phyloP scores from a whole-genome alignment of 2,329 filamentous ascomycete genomes.

The Hymenoscyphus fraxineus region DNA sequence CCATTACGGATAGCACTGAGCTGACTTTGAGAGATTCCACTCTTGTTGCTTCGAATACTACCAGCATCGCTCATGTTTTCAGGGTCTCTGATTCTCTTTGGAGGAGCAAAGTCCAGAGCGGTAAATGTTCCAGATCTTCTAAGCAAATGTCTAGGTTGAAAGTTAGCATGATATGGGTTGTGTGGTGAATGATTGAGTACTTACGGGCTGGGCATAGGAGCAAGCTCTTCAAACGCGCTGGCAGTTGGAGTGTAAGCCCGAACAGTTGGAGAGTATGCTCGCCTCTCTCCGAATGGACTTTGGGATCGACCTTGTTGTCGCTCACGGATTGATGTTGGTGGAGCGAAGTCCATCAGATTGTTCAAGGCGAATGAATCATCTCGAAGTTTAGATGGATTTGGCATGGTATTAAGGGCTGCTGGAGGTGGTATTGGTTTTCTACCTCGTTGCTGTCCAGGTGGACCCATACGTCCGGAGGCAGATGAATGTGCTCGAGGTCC shows the following conservation, averaged over 20 bases:
- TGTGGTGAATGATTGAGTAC: constrained; percentile 38
- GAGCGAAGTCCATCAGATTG: constrained; percentile 80
- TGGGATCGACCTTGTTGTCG: constrained; percentile 65
- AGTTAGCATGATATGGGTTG: constrained; percentile 29
- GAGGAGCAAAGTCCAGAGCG: constrained; percentile 74
- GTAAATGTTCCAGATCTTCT: constrained; percentile 78
- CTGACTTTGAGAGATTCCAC: constrained; percentile 57
- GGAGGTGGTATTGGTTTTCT: constrained; percentile 69
- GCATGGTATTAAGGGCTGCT: constrained; percentile 67
- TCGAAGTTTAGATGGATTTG: constrained; percentile 78
- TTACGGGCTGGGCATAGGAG: constrained; percentile 85
- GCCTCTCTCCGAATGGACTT: constrained; percentile 59
- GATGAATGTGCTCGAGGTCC: constrained; percentile 62
- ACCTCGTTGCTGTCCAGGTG: constrained; percentile 24
- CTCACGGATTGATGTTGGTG: constrained; percentile 64
- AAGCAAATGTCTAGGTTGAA: constrained; percentile 56
- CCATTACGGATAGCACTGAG: constrained; percentile 60
- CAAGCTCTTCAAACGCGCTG: constrained; percentile 82
- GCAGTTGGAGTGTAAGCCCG: constrained; percentile 74
- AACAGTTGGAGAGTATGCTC: constrained; percentile 71
- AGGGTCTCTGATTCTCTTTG: constrained; percentile 65
- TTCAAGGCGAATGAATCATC: constrained; percentile 72
- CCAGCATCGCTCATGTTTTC: constrained; percentile 61
- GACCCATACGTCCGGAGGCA: constrained; percentile 42
- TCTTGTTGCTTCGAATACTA: constrained; percentile 62